A percentile compares a stretch with the other conserved stretches of the same genome.
Evolutionary conservation across 192 early-diverging fungal species (phyloP).

Genomic region (Linnemannia schmuckeri): DNA sequence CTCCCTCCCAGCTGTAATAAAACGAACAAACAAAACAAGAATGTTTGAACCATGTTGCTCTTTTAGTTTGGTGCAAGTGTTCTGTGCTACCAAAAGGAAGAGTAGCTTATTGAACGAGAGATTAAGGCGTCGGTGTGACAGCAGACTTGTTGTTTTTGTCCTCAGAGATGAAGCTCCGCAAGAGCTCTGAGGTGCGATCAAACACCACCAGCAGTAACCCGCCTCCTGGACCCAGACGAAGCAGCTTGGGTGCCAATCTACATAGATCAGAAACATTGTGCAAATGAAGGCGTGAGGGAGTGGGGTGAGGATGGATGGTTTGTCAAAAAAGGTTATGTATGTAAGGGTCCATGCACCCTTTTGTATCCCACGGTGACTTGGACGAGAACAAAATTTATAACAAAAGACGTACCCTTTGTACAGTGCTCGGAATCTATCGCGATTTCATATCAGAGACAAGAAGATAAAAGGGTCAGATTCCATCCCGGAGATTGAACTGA

Average conservation of each 20-base stretch:
- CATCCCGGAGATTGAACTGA: too few species aligned
- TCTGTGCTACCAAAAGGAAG: not conserved
- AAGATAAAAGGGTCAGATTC: too few species aligned
- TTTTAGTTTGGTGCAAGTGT: not conserved
- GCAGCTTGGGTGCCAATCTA: constrained; percentile 83
- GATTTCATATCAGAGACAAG: not conserved
- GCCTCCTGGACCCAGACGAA: constrained; percentile 89
- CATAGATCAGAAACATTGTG: not conserved
- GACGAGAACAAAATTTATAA: not conserved
- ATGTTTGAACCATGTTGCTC: not conserved
- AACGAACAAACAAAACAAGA: not conserved
- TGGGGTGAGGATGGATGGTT: not conserved
- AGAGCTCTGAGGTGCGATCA: constrained; percentile 82
- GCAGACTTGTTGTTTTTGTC: not conserved
- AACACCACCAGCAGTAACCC: constrained; percentile 87
- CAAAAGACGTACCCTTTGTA: constrained; percentile 77
- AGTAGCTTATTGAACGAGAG: not conserved
- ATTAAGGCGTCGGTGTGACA: too few species aligned
- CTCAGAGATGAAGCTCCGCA: constrained; percentile 71
- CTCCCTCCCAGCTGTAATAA: not conserved
- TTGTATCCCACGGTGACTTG: not conserved
- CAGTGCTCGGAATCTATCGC: constrained; percentile 70
- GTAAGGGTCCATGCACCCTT: not conserved
- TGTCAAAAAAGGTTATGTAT: too few species aligned
- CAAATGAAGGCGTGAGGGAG: not conserved